Conservation (phyloP, 495 filamentous ascomycete species). For the Aspergillus wentii region DNA sequence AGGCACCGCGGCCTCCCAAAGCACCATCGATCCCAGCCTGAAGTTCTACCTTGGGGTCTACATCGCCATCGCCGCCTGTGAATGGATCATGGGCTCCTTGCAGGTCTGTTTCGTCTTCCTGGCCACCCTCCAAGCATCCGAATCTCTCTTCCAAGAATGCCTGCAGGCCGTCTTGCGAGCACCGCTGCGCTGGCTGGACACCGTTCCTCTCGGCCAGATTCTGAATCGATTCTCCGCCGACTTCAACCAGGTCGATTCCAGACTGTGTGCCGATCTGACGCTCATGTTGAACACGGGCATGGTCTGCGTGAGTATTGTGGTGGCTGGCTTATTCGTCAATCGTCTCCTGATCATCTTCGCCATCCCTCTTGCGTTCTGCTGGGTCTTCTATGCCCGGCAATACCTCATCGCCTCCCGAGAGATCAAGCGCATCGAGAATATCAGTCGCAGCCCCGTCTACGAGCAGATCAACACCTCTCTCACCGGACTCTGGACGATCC, state of each 20-base stretch:
- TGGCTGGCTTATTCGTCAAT: conserved; percentile 11
- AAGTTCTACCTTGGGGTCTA: conserved; percentile 23
- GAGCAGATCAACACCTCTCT: conserved; percentile 61
- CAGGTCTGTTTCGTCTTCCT: conserved; percentile 50
- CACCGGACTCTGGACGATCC: conserved; percentile 63
- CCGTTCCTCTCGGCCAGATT: conserved; percentile 64
- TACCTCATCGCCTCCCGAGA: conserved; percentile 65
- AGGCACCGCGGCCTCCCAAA: no score
- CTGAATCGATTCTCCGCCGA: conserved; percentile 70
- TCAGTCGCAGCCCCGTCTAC: conserved; percentile 61
- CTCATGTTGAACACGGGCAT: conserved; percentile 44
- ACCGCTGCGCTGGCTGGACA: conserved; percentile 67
- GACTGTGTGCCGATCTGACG: conserved; percentile 49
- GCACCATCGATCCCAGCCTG: no score
- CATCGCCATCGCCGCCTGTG: conserved; percentile 32
- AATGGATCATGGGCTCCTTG: conserved; percentile 48
- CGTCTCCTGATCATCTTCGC: conserved; percentile 14
- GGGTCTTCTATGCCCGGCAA: conserved; percentile 44
- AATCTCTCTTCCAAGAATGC: conserved; percentile 52
- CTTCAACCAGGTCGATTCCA: conserved; percentile 59
- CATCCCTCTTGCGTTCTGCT: conserved; percentile 23
- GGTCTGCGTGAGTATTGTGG: conserved; percentile 12
- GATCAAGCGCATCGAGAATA: conserved; percentile 61
- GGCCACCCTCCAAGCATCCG: conserved; percentile 52
- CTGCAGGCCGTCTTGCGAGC: conserved; percentile 58